These are phyloP conservation scores for Centaurea solstitialis DNA, from an alignment of 129 eudicot species.

Conservation along the genomic window DNA sequence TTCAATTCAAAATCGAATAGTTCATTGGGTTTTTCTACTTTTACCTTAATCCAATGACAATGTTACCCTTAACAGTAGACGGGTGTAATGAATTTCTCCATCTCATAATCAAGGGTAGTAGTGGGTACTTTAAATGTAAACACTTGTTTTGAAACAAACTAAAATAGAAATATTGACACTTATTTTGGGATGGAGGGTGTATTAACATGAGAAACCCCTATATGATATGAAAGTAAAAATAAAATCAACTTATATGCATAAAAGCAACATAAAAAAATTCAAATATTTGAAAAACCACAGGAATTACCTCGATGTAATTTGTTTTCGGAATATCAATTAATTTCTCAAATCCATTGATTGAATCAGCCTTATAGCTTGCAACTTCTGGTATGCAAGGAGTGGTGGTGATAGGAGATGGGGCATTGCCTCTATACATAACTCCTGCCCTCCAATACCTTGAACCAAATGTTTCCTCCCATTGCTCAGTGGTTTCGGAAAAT, in stretches of 20 bases:
- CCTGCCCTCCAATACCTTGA: conserved; percentile 95
- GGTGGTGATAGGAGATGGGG: conserved; percentile 69
- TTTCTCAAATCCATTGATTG: conserved; percentile 23
- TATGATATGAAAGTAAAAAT: background rate
- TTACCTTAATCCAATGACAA: background rate
- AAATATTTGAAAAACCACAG: background rate
- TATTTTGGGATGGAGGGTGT: background rate
- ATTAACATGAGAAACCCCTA: background rate
- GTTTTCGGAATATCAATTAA: conserved; percentile 42
- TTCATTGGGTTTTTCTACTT: too few species aligned
- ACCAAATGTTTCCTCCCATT: conserved; percentile 87
- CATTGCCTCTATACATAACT: conserved; percentile 77
- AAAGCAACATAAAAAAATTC: background rate
- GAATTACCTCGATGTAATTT: conserved; percentile 65
- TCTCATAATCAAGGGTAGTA: background rate
- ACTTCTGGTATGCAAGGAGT: conserved; percentile 46
- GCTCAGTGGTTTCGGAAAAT: conserved; percentile 81
- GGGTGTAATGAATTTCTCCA: background rate
- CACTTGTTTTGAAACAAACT: background rate
- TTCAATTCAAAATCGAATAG: too few species aligned
- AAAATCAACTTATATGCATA: background rate
- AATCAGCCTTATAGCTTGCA: conserved; percentile 24
- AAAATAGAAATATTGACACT: background rate
- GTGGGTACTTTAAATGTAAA: background rate
- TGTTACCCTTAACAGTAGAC: background rate